Evolutionary conservation across 208 protist genomes (phyloP).

Genomic region (Leishmania mexicana): DNA sequence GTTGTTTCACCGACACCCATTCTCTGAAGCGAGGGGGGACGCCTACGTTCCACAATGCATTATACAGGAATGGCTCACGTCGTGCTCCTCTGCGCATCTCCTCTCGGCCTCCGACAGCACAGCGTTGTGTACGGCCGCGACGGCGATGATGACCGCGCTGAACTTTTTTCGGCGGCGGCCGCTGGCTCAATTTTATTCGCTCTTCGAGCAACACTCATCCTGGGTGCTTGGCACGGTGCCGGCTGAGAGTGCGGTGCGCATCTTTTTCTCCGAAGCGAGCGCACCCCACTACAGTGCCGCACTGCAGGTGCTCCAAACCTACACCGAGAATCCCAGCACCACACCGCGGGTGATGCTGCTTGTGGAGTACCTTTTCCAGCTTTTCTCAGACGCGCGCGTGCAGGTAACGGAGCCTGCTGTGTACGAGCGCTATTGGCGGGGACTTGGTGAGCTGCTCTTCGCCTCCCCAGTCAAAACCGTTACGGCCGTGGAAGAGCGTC

Average conservation of each 20-base stretch:
- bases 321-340: not conserved
- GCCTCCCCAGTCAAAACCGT: too few species aligned
- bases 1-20: conserved; percentile 6
- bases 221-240: conserved; percentile 29
- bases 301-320: conserved; percentile 22
- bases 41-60: conserved; percentile 14
- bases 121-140: not conserved
- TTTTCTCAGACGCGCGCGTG: conserved; percentile 16
- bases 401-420: conserved; percentile 10
- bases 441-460: conserved; percentile 32
- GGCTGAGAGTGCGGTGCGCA: conserved; percentile 6
- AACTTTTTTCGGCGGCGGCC: conserved; percentile 23
- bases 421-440: conserved; percentile 29
- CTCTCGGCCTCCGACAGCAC: not conserved
- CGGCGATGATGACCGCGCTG: conserved; percentile 13
- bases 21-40: not conserved
- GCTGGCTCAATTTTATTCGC: conserved; percentile 2
- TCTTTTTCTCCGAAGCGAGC: conserved; percentile 27
- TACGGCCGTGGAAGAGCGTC: not conserved
- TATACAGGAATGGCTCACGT: conserved; percentile 6
- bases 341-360: conserved; percentile 10
- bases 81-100: not conserved
- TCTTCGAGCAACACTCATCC: conserved; percentile 20
- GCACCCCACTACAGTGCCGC: conserved; percentile 6
- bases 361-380: conserved; percentile 15